These are phyloP conservation scores for Galerina sulciceps DNA, from an alignment of 768 basidiomycete genomes.

Conservation along the genomic window DNA sequence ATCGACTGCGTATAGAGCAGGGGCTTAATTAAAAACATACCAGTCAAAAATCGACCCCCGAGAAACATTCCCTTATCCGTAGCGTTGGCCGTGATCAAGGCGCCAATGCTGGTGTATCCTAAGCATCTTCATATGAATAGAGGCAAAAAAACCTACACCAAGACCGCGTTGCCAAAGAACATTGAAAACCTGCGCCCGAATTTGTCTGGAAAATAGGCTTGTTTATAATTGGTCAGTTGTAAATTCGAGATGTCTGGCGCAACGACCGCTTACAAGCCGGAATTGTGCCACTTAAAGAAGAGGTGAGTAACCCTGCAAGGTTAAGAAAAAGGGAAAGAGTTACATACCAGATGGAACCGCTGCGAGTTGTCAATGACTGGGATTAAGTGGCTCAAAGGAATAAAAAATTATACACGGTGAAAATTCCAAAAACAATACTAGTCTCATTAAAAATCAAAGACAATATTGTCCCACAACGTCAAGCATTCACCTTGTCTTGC, in stretches of 20 bases:
- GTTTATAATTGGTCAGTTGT: neutral
- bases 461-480: neutral
- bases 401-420: slow-evolving; percentile 41
- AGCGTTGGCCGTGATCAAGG: slow-evolving; percentile 52
- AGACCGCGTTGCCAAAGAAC: slow-evolving; percentile 49
- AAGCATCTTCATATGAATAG: neutral
- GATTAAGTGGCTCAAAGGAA: neutral
- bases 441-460: neutral
- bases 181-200: slow-evolving; percentile 55
- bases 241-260: neutral
- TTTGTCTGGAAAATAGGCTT: slow-evolving; percentile 50
- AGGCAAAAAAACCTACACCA: slow-evolving; percentile 39
- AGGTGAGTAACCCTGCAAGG: neutral
- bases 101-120: slow-evolving; percentile 40
- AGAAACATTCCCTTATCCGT: slow-evolving; percentile 46
- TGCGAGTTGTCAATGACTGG: slow-evolving; percentile 14
- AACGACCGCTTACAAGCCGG: slow-evolving; percentile 39
- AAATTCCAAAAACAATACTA: slow-evolving; percentile 59
- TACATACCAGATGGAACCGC: slow-evolving; percentile 43
- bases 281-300: slow-evolving; percentile 40
- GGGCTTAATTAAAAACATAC: slow-evolving; percentile 25
- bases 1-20: neutral
- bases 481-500: slow-evolving; percentile 42
- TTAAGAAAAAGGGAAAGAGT: neutral
- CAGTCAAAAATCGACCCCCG: slow-evolving; percentile 55